Evolutionary conservation across 2,329 filamentous ascomycete species (phyloP), one percentile per base, ranked within the genome.

Genomic region (Claviceps maximensis): DNA sequence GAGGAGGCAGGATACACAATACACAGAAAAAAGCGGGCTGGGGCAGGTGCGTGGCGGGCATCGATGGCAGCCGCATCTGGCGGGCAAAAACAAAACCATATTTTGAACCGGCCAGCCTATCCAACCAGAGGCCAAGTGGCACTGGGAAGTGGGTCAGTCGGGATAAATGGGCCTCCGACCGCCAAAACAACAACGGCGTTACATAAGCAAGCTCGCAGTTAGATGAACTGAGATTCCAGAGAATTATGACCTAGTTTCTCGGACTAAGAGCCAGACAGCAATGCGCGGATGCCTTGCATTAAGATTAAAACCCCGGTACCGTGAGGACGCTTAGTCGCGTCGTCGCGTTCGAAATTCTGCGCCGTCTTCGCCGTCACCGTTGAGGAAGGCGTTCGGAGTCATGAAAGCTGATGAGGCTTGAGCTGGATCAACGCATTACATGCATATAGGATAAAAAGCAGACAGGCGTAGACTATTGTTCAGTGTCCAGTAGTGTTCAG

Each of bases 1-100:
- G 62, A 63, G 63, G 63, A 60, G 57, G 61, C 60, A 61, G 64
- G 58, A 59, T 57, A 54, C 62, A 64, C 46, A 52, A 41, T 31
- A n/a, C 3, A 41, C 19, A 42, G 10, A 46, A n/a, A 54, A 42
- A 52, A 53, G 56, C 55, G 54, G 53, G 54, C 53, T 52, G 48
- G 44, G 54, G 54, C 50, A 49, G 50, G 53, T 27, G 44, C 42
- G 33, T 25, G 13, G 45, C n/a, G 46, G 49, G 49, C 40, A 19
- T 33, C 23, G 17, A 46, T 17, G 44, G 45, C 45, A 33, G 41
- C 41, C 12, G 41, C 41, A 44, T 25, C 6, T 40, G 38, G 31
- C 42, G 21, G 41, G 47, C 38, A 48, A 48, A 47, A 54, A 46
- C 41, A 50, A 47, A 12, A 29, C 3, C 33, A 12, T 31, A 31